phyloP scores from a whole-genome alignment of 75 land plant genomes.

The Ceratopteris richardii region DNA sequence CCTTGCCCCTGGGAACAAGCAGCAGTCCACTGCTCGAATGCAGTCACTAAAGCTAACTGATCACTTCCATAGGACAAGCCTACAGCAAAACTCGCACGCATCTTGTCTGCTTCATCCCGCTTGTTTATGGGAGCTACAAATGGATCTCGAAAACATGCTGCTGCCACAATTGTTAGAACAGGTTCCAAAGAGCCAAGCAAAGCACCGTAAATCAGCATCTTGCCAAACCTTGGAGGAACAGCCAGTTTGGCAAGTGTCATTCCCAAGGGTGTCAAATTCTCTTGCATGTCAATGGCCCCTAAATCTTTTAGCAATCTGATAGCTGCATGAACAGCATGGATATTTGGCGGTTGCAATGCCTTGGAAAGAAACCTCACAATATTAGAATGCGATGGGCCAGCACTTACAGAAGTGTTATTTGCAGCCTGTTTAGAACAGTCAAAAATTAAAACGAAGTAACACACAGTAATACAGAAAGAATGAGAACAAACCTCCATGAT shows the following conservation, averaged over 20 bases:
- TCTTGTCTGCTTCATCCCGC: slow-evolving; percentile 15
- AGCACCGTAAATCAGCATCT: slow-evolving; percentile 25
- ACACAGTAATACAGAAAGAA: too few species aligned
- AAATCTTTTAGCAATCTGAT: slow-evolving; percentile 18
- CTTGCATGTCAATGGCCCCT: slow-evolving; percentile 20
- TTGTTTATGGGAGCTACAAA: slow-evolving; percentile 17
- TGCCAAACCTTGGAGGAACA: slow-evolving; percentile 25
- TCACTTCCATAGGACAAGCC: slow-evolving; percentile 23
- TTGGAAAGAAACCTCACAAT: slow-evolving; percentile 21
- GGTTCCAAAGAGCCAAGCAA: slow-evolving; percentile 23
- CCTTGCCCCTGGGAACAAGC: slow-evolving; percentile 11
- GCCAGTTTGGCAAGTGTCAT: slow-evolving; percentile 14
- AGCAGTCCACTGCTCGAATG: slow-evolving; percentile 19
- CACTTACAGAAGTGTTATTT: not conserved
- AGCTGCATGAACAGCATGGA: slow-evolving; percentile 9
- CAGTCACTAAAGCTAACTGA: slow-evolving; percentile 20
- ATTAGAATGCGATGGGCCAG: not conserved
- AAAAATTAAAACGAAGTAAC: too few species aligned
- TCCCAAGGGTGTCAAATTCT: slow-evolving; percentile 19
- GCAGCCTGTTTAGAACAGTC: slow-evolving; percentile 6
- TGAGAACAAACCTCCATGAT: too few species aligned
- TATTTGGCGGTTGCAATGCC: slow-evolving; percentile 21
- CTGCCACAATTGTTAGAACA: slow-evolving; percentile 20
- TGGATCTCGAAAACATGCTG: slow-evolving; percentile 23
- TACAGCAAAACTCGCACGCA: slow-evolving; percentile 15